These are phyloP conservation scores for Mortierella sp. DNA, from an alignment of 371 early-diverging fungal species.

Conservation along the genomic window DNA sequence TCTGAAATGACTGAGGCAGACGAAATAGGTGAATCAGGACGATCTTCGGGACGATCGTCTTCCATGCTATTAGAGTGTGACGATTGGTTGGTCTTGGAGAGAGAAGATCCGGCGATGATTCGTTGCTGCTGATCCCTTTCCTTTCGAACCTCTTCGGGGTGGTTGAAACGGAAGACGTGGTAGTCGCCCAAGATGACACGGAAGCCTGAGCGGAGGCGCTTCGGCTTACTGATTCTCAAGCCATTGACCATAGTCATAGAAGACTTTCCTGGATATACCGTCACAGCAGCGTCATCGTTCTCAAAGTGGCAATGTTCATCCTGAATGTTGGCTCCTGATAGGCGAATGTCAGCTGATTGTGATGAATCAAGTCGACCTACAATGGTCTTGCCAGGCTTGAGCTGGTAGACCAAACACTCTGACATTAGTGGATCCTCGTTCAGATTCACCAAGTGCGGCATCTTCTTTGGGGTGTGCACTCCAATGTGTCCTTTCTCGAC, in stretches of 20 bases:
- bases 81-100: slow-evolving; percentile 9
- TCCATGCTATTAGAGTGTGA: slow-evolving; percentile 41
- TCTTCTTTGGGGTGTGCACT: slow-evolving; percentile 82
- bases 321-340: slow-evolving; percentile 77
- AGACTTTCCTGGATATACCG: slow-evolving; percentile 68
- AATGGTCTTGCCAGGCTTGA: slow-evolving; percentile 80
- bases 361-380: slow-evolving; percentile 74
- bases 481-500: slow-evolving; percentile 83
- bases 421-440: slow-evolving; percentile 93
- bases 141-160: slow-evolving; percentile 86
- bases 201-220: slow-evolving; percentile 76
- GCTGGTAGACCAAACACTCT: slow-evolving; percentile 89
- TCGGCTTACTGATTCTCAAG: slow-evolving; percentile 65
- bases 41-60: slow-evolving; percentile 49
- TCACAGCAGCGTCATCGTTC: slow-evolving; percentile 69
- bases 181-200: slow-evolving; percentile 86
- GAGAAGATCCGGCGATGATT: slow-evolving; percentile 8
- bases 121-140: slow-evolving; percentile 65
- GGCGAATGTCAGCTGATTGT: slow-evolving; percentile 70
- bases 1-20: slow-evolving; percentile 65
- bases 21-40: slow-evolving; percentile 71
- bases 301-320: slow-evolving; percentile 84
- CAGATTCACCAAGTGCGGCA: slow-evolving; percentile 90
- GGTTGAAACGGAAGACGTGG: slow-evolving; percentile 87
- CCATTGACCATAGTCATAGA: slow-evolving; percentile 85